Evolutionary conservation across 495 filamentous ascomycete species (phyloP), one percentile per base, ranked within the genome.

Genomic region (Barbatosphaeria neglecta): DNA sequence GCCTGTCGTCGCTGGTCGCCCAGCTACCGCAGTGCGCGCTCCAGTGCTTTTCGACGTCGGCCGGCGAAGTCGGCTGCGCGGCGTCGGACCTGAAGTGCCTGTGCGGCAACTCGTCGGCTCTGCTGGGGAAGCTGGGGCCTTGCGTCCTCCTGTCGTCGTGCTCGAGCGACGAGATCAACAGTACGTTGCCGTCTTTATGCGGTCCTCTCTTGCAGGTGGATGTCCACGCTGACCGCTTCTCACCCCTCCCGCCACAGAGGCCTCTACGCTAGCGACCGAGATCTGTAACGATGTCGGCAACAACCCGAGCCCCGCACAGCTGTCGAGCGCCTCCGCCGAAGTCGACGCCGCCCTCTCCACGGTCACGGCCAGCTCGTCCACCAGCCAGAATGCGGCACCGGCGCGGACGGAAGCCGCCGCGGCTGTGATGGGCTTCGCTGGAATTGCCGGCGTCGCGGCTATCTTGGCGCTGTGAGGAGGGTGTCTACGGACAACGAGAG

Each of bases 21-120:
- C 43, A 53, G 20, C 46, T 62, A 15, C 59, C 59, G 20, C 20
- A 39, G 39, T 62, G 59, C 49, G 59, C 59, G 22, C 23, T 54
- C 13, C 28, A 45, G 11, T 62, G 59, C 40, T 50, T 60, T 9
- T 15, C 25, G 6, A 37, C 28, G 6, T 49, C 52, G 28, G 46
- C 59, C 22, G 1, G 39, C n/a, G 43, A 46, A 6, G 51, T 53
- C 35, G 39, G 42, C 3, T 62, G 59, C 50, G 11, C 50, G n/a
- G 40, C 57, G 1, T 50, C 52, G 0, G 59, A 62, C 31, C 56
- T 62, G n/a, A 3, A 37, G 0, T 62, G 59, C 25, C 50, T 60
- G 27, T 62, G 59, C 46, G 40, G 45, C 9, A 22, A 47, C 8
- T 52, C 40, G 23, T 44, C 48, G 25, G 17, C 39, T 2, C 39